Conservation (phyloP, 306 rosid genomes). For the Adenanthera pavonina region DNA sequence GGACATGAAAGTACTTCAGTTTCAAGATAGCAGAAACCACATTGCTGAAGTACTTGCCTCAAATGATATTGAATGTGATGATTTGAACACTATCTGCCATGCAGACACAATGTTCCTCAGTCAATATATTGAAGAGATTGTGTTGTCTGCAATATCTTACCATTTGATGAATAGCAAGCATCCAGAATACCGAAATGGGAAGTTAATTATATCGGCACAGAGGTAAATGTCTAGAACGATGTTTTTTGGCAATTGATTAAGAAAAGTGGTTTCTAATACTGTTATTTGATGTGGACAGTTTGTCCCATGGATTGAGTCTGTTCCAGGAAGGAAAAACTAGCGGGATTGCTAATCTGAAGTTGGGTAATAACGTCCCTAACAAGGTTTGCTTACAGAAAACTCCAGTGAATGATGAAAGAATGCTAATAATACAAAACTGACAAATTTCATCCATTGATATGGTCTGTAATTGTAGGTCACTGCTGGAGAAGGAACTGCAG, state of each 20-base stretch:
- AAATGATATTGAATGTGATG: conserved; percentile 78
- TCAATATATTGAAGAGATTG: conserved; percentile 65
- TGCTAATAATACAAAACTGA: conserved; percentile 9
- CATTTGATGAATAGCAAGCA: conserved; percentile 63
- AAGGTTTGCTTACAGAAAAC: conserved; percentile 51
- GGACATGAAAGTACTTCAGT: conserved; percentile 63
- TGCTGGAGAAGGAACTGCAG: conserved; percentile 46
- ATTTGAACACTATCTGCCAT: conserved; percentile 58
- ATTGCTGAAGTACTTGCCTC: conserved; percentile 78
- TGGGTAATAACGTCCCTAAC: conserved; percentile 62
- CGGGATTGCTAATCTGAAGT: conserved; percentile 55
- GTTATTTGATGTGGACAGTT: conserved; percentile 56
- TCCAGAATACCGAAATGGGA: conserved; percentile 78
- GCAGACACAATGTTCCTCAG: conserved; percentile 65
- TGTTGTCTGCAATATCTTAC: conserved; percentile 64
- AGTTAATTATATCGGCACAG: conserved; percentile 71
- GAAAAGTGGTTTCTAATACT: conserved; percentile 22
- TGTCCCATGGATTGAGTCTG: conserved; percentile 72
- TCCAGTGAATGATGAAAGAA: neutral
- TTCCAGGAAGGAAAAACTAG: conserved; percentile 67
- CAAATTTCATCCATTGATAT: neutral
- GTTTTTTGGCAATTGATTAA: neutral
- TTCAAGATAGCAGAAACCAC: conserved; percentile 80
- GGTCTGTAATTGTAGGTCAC: conserved; percentile 45
- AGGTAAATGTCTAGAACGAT: conserved; percentile 51